phyloP scores from a whole-genome alignment of 169 alveolate genomes.

The Cyclospora cayetanensis region DNA sequence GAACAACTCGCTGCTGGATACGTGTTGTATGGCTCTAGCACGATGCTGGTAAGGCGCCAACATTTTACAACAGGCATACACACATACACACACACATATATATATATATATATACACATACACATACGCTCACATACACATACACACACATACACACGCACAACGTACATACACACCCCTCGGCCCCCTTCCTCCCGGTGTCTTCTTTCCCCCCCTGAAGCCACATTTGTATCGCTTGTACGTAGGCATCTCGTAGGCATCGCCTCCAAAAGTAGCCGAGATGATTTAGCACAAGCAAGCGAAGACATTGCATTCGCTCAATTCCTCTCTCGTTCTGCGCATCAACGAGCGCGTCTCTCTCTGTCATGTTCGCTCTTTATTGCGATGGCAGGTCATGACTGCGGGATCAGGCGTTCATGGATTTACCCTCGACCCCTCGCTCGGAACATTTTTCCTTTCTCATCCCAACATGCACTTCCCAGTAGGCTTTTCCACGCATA shows the following conservation, averaged over 20 bases:
- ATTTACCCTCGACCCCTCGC: conserved; percentile 80
- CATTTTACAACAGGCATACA: no score
- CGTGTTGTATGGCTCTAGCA: conserved; percentile 80
- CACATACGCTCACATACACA: neutral
- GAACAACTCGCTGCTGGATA: conserved; percentile 79
- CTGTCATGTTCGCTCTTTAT: neutral
- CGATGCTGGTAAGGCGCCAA: conserved; percentile 69
- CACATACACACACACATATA: no score
- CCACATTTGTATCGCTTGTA: no score
- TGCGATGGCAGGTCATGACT: conserved; percentile 66
- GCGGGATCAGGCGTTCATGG: conserved; percentile 77
- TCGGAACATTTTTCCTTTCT: conserved; percentile 79
- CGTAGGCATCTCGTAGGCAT: no score
- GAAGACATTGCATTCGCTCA: neutral
- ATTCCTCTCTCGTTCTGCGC: neutral
- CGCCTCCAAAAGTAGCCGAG: no score
- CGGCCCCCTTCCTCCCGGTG: no score
- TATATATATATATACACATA: neutral
- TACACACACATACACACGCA: neutral
- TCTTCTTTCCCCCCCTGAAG: no score
- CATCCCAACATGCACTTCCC: conserved; percentile 78
- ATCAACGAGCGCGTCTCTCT: neutral
- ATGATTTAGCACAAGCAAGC: neutral
- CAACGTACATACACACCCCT: no score
- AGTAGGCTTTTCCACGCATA: neutral